Evolutionary conservation across 345 rosid genomes (phyloP).

Genomic region (Gossypium mustelinum): DNA sequence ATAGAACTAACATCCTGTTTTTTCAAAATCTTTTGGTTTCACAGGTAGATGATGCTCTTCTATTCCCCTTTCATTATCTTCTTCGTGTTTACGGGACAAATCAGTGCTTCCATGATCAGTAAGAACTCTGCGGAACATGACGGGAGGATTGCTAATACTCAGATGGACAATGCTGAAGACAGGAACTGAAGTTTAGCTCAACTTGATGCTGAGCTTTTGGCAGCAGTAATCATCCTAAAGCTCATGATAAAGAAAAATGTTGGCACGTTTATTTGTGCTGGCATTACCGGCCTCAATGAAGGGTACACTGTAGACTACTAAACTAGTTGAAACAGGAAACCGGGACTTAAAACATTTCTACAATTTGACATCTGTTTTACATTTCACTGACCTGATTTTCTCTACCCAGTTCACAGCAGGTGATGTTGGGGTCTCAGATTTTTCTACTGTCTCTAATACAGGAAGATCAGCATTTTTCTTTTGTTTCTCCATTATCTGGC

Average conservation of each 20-base stretch:
- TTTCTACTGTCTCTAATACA: not conserved
- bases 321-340: not conserved
- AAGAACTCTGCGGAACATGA: constrained; percentile 30
- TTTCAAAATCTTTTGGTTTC: not conserved
- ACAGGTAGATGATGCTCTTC: not conserved
- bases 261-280: not conserved
- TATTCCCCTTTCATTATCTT: constrained; percentile 1
- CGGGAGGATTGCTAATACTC: constrained; percentile 33
- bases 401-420: not conserved
- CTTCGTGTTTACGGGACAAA: not conserved
- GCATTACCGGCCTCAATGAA: not conserved
- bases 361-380: not conserved
- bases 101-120: not conserved
- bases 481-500: not conserved
- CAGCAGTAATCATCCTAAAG: not conserved
- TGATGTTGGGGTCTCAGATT: not conserved
- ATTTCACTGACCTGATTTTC: not conserved
- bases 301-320: constrained; percentile 1
- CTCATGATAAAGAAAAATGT: not conserved
- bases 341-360: not conserved
- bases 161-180: constrained; percentile 11
- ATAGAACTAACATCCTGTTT: not conserved
- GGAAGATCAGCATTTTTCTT: not conserved
- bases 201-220: not conserved
- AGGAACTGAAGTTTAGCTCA: not conserved